Evolutionary conservation across 2,329 filamentous ascomycete species (phyloP), one percentile per base, ranked within the genome.

Genomic region (Rhynchosporium graminicola): DNA sequence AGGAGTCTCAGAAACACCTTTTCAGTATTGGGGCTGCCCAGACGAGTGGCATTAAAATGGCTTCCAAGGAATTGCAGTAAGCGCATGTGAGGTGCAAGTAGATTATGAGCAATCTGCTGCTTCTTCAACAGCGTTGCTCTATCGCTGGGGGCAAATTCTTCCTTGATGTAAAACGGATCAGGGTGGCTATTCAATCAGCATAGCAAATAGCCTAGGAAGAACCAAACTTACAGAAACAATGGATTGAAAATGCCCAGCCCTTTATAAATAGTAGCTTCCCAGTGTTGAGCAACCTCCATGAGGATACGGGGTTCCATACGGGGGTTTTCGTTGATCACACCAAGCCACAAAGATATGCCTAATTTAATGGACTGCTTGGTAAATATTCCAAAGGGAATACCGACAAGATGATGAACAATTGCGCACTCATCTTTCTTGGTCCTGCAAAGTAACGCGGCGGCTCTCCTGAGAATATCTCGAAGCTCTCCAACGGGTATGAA

Each of bases 321-420:
- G 2, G 93, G 91, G 71, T 97, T 98, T 75, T 99, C 95, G 71
- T 98, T 95, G 72, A 98, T 96, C 13, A 98, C 91, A 31, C 95
- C 95, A 64, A 97, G 86, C 95, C 95, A 99, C 6, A 99, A 80
- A 3, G 95, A 97, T 42, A 97, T 90, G 5, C 95, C 96, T 57
- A 98, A 85, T 74, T 97, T 96, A 74, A 99, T 95, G 1, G 93
- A 95, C 72, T 96, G 90, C 74, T 96, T 97, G 4, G 90, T 96
- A 74, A 99, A 98, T 52, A 97, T 85, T 46, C 86, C 85, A 76
- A 99, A 99, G 0, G 95, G 96, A 64, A 99, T 95, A 68, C 86
- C 88, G 65, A 99, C 94, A 15, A 99, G 82, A 72, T 96, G 89
- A 72, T 94, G 90, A 12, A 92, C 87, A 61, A 97, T 88, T 0